Base-by-base conservation (phyloP, 176 grass and related monocot genomes). In the Avena eriantha region DNA sequence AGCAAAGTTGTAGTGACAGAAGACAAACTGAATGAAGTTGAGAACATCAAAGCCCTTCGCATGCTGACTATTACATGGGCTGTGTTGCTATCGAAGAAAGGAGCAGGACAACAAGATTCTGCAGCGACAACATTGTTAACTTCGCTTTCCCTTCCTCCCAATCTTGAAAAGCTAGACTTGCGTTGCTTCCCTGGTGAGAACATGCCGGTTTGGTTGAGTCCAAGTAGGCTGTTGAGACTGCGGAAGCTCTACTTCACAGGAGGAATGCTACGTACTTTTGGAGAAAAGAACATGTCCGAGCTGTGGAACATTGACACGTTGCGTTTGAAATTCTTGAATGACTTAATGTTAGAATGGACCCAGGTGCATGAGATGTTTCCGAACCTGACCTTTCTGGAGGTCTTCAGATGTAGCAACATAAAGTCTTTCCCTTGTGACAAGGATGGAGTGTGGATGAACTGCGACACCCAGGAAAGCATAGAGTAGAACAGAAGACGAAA, bases 231-330 rank as follows among this genome's bases (percentile, higher is more conserved):
- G 26, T 7, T 3, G 14, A 46, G 29, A 35, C 50, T 97, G 50
- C 90, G 87, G 66, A 92, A 58, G 41, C 75, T 97, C 77, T 94
- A 97, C 55, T 86, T 97, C 22, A 87, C 90, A 9, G 94, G 94
- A 84, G 94, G 94, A 59, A 87, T 87, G 82, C 83, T 97, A 10
- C 48, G 10, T 16, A 84, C 19, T 45, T 82, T 94, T 47, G 83
- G 83, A 3, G 16, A 77, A 3, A 53, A 68, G 16, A 87, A 5
- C 43, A 84, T 54, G 43, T 65, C 45, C 11, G 66, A 64, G n/a
- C 69, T 43, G 11, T 91, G 91, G 94, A 83, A 24, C 8, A 49
- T 90, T 22, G 72, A 90, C 69, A 73, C 81, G 59, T 76, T 93
- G 76, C 87, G 94, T 47, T 80, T 94, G 73, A 90, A 91, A 86